Percentiles rank a stretch among this genome's conserved stretches.
phyloP scores from a whole-genome alignment of 2,329 filamentous ascomycete genomes.

The Aureobasidium sp. region DNA sequence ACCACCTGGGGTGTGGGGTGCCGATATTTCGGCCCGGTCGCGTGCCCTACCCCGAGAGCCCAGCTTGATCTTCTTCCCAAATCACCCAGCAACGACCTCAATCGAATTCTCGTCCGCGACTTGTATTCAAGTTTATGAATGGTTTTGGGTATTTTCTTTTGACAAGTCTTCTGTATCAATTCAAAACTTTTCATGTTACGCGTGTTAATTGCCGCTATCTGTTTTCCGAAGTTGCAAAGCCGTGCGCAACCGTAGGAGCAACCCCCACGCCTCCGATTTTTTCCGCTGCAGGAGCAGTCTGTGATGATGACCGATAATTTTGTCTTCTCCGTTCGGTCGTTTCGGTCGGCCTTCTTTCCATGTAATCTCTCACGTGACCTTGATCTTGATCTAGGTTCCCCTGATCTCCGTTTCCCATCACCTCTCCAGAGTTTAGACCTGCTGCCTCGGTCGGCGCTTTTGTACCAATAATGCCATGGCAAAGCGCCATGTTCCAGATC shows the following conservation, averaged over 20 bases:
- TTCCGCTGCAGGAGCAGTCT: neutral
- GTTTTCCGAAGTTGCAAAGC: neutral
- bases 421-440: neutral
- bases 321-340: neutral
- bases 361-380: neutral
- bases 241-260: neutral
- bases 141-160: neutral
- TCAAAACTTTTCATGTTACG: neutral
- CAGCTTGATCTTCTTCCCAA: neutral
- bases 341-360: neutral
- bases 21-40: constrained; percentile 1
- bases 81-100: neutral
- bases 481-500: neutral
- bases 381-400: too few relatives aligned
- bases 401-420: neutral
- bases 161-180: neutral
- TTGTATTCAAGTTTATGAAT: constrained; percentile 5
- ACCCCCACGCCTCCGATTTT: constrained; percentile 6
- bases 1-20: neutral
- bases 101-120: neutral
- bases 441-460: neutral
- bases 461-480: neutral
- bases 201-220: neutral
- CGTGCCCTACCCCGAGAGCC: neutral
- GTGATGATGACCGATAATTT: neutral